These are phyloP conservation scores for Ascochyta koolunga DNA, from an alignment of 2,329 filamentous ascomycete genomes.

Conservation along the genomic window DNA sequence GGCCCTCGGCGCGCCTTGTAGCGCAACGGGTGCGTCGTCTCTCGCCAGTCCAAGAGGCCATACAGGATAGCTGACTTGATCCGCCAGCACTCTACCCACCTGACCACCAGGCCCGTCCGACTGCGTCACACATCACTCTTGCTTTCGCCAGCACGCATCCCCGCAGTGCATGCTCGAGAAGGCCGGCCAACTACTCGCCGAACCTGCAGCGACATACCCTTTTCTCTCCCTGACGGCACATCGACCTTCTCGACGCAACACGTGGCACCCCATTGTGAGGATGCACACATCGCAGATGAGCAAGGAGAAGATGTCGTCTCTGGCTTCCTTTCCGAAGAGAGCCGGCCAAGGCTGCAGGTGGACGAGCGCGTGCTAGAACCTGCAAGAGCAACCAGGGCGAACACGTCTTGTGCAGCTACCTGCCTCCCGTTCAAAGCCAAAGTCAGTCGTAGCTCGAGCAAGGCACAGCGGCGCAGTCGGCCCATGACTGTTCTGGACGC, in stretches of 20 bases:
- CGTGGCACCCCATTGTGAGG: background rate
- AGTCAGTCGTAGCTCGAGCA: conserved; percentile 20
- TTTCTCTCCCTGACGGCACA: background rate
- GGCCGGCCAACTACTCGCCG: background rate
- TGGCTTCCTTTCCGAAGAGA: background rate
- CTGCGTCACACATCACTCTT: background rate
- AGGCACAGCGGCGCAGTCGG: conserved; percentile 28
- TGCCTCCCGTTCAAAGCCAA: conserved; percentile 15
- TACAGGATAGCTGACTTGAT: conserved; percentile 13
- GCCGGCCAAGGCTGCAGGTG: background rate
- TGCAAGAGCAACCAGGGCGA: too few species aligned
- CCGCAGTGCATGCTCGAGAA: background rate
- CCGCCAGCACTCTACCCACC: conserved; percentile 9
- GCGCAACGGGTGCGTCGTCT: conserved; percentile 19
- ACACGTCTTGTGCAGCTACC: background rate
- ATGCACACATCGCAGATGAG: background rate
- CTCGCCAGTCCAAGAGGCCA: background rate
- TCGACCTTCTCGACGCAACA: background rate
- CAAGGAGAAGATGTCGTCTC: background rate
- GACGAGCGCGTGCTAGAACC: background rate
- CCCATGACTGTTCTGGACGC: conserved; percentile 29
- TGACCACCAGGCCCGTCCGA: background rate
- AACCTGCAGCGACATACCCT: background rate
- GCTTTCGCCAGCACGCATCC: background rate
- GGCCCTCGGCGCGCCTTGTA: conserved; percentile 21